Evolutionary conservation across 768 basidiomycete genomes (phyloP).

Genomic region (Tylopilus subfusipes): DNA sequence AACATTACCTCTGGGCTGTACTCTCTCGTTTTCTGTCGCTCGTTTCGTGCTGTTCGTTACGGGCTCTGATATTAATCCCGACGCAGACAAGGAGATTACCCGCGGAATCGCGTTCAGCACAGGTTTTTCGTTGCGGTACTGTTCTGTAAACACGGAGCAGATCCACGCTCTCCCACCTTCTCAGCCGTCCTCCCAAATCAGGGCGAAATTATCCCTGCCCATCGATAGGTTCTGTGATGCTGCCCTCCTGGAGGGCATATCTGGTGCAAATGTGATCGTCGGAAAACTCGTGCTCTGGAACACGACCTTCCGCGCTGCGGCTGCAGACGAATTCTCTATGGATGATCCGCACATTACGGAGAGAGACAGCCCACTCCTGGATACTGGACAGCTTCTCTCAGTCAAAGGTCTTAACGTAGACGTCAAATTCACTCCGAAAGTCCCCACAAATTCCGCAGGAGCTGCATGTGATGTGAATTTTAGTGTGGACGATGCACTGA

Average conservation of each 20-base stretch:
- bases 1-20: constrained; percentile 52
- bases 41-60: constrained; percentile 67
- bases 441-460: constrained; percentile 2
- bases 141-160: constrained; percentile 37
- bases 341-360: constrained; percentile 62
- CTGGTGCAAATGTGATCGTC: constrained; percentile 39
- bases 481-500: constrained; percentile 50
- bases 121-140: constrained; percentile 52
- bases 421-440: constrained; percentile 19
- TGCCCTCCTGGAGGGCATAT: constrained; percentile 38
- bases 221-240: constrained; percentile 48
- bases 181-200: constrained; percentile 38
- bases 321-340: constrained; percentile 63
- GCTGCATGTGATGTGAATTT: constrained; percentile 42
- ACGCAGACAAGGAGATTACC: constrained; percentile 58
- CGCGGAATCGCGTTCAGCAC: constrained; percentile 65
- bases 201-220: constrained; percentile 54
- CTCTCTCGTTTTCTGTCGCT: constrained; percentile 53
- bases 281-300: constrained; percentile 45
- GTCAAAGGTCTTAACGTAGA: constrained; percentile 35
- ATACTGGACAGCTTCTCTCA: constrained; percentile 41
- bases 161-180: constrained; percentile 14
- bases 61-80: constrained; percentile 77
- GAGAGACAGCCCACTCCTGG: constrained; percentile 44
- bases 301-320: constrained; percentile 54